These are phyloP conservation scores for Phytophthora podocarpi DNA, from an alignment of 352 stramenopile genomes.

Conservation along the genomic window DNA sequence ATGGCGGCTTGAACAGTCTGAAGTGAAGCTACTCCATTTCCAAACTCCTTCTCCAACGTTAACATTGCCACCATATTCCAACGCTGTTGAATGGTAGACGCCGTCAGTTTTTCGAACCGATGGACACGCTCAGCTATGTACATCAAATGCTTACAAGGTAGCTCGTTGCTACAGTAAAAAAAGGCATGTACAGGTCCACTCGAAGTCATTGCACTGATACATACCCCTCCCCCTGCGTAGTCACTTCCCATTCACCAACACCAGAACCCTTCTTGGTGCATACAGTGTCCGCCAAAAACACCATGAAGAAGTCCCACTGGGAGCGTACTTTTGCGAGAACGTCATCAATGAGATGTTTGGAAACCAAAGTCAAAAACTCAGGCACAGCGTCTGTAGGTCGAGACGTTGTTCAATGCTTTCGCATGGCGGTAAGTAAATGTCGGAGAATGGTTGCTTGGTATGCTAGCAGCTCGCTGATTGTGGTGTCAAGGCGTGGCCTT, in stretches of 20 bases:
- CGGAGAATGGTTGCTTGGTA: conserved; percentile 11
- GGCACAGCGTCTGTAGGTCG: neutral
- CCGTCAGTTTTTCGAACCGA: neutral
- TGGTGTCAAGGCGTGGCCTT: conserved; percentile 7
- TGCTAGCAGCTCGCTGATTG: conserved; percentile 3
- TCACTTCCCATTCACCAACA: too few relatives aligned
- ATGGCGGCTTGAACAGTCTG: too few relatives aligned
- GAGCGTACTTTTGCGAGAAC: too few relatives aligned
- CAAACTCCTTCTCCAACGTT: neutral
- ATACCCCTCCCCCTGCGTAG: too few relatives aligned
- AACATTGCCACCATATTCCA: neutral
- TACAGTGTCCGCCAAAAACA: too few relatives aligned
- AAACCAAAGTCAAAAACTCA: neutral
- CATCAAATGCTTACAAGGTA: conserved; percentile 2
- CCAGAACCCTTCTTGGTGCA: too few relatives aligned
- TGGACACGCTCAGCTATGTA: neutral
- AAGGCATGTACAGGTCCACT: too few relatives aligned
- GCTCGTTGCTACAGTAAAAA: too few relatives aligned
- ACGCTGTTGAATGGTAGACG: neutral
- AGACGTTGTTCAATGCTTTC: neutral
- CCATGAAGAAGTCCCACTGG: too few relatives aligned
- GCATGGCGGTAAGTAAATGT: neutral
- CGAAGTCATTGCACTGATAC: too few relatives aligned
- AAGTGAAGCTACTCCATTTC: neutral
- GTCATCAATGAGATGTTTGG: neutral